These are phyloP conservation scores for Heracleum sosnowskyi DNA, from an alignment of 129 eudicot genomes.

Conservation along the genomic window DNA sequence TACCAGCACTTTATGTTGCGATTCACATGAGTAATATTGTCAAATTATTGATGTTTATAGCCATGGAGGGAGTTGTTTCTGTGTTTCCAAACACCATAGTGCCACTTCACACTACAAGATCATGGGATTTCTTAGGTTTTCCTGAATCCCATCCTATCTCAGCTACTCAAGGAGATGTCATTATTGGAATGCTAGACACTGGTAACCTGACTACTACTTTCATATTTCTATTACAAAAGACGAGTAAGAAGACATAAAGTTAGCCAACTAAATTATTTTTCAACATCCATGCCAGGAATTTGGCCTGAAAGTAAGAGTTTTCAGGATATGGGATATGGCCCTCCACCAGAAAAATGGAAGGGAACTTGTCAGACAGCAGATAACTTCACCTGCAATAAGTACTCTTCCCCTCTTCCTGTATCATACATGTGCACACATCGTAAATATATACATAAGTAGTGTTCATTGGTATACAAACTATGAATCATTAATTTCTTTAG, in stretches of 20 bases:
- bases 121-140: conserved; percentile 19
- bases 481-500: background rate
- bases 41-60: background rate
- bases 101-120: conserved; percentile 13
- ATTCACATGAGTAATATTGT: background rate
- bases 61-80: conserved; percentile 11
- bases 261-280: background rate
- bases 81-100: conserved; percentile 14
- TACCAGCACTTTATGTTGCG: background rate
- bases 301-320: conserved; percentile 34
- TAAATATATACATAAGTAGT: background rate
- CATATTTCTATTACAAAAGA: background rate
- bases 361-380: conserved; percentile 15
- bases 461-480: background rate
- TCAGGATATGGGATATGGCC: conserved; percentile 15
- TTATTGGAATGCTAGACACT: conserved; percentile 12
- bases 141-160: background rate
- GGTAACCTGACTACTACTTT: background rate
- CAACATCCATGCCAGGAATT: conserved; percentile 6
- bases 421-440: background rate
- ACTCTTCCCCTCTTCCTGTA: background rate
- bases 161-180: conserved; percentile 7
- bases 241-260: background rate
- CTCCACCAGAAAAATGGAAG: conserved; percentile 23
- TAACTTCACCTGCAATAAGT: conserved; percentile 12